Conservation (phyloP, 2,329 filamentous ascomycete genomes). For the Pseudogymnoascus sp. region DNA sequence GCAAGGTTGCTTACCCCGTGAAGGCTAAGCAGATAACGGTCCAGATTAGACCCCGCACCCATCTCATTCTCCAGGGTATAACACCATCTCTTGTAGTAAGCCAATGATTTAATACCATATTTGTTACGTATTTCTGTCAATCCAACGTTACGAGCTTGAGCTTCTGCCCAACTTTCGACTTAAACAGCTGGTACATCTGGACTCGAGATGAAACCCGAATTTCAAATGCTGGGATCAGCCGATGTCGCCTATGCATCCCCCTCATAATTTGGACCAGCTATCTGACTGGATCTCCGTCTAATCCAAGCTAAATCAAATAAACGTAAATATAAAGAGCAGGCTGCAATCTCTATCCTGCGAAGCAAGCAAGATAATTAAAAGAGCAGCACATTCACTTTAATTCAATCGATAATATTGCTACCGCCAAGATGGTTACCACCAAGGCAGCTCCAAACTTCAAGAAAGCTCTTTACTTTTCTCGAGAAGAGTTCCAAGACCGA, state of each 20-base stretch:
- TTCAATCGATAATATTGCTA: neutral
- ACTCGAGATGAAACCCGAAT: neutral
- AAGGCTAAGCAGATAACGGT: neutral
- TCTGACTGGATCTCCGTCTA: neutral
- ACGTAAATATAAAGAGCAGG: neutral
- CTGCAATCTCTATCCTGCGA: neutral
- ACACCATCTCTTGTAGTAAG: neutral
- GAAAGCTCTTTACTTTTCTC: constrained; percentile 27
- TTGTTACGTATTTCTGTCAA: neutral
- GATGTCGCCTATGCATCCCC: neutral
- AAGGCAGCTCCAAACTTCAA: constrained; percentile 25
- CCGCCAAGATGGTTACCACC: constrained; percentile 11
- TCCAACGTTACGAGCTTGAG: neutral
- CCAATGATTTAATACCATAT: neutral
- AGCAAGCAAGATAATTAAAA: neutral
- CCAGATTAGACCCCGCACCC: neutral
- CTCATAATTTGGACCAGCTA: neutral
- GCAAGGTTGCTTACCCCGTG: neutral
- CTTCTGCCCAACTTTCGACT: neutral
- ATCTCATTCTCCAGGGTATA: neutral
- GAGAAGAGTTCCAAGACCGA: constrained; percentile 23
- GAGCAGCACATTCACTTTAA: neutral
- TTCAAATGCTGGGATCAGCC: neutral
- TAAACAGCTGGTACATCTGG: neutral
- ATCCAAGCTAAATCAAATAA: neutral